Evolutionary conservation across 108 stramenopile genomes (phyloP), one percentile per base, ranked within the genome.

Genomic region (Cylindrotheca fusiformis): DNA sequence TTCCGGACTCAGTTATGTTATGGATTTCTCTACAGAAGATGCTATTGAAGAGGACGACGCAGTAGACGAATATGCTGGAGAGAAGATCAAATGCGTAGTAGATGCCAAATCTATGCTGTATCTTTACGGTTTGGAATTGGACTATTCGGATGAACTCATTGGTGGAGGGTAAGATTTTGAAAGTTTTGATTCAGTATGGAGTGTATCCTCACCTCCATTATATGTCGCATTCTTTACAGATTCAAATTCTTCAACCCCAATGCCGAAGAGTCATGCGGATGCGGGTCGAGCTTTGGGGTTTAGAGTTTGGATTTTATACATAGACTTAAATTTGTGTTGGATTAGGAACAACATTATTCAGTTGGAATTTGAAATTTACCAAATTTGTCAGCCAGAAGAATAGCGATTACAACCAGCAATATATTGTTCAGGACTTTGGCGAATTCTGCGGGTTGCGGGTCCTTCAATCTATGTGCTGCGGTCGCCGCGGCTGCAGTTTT

Each of bases 241-340:
- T 81, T 81, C 74, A 88, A 96, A 65, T 97, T 97, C 71, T 92
- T 86, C 75, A 97, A 97, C 72, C 97, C 97, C n/a, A 97, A 97
- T 77, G 97, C 97, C 0, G 95, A 97, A 74, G 90, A 92, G 48
- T 77, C 80, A 5, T 97, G 97, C 60, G 95, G 97, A 18, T 97
- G 97, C 69, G 97, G 97, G 30, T 83, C 81, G 66, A 93, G 91
- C 54, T 97, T 97, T 78, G 93, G 91, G 12, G 93, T 97, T 14
- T 97, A 82, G 36, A 10, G 36, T 10, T 41, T 14, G 36, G 36
- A 41, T 10, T 41, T 41, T 10, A 41, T 41, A 6, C 6, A 41
- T 41, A 41, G 36, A 41, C 14, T 41, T 41, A 41, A 6, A 41
- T 41, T 6, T 10, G 14, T 14, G 14, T 10, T 41, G 14, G 6